Conservation (phyloP, 768 basidiomycete genomes). For the Hygrocybe coccinea region DNA sequence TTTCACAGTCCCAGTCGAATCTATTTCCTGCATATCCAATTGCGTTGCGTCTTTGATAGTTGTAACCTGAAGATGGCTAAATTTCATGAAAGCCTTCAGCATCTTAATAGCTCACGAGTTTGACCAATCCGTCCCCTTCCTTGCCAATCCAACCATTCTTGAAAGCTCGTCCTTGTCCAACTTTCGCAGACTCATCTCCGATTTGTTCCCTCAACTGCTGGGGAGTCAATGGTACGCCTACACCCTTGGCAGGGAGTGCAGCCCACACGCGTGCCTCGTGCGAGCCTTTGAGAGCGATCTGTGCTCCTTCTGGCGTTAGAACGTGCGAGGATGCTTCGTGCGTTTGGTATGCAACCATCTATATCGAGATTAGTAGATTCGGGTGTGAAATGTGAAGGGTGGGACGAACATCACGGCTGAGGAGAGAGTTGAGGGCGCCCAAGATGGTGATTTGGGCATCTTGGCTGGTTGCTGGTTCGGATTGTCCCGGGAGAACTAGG, state of each 20-base stretch:
- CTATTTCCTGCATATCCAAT: constrained; percentile 67
- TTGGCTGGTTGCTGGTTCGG: constrained; percentile 51
- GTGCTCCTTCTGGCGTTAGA: constrained; percentile 77
- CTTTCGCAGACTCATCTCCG: constrained; percentile 84
- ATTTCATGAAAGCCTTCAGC: constrained; percentile 3
- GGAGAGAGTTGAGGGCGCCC: constrained; percentile 86
- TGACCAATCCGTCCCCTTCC: constrained; percentile 81
- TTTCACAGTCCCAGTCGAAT: constrained; percentile 63
- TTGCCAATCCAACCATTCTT: constrained; percentile 96
- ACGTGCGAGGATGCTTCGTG: constrained; percentile 71
- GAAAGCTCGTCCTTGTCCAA: constrained; percentile 94
- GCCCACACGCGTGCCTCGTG: constrained; percentile 96
- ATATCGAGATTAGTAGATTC: constrained; percentile 6
- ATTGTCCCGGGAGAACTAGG: constrained; percentile 61
- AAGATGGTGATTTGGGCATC: constrained; percentile 82
- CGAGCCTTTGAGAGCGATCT: constrained; percentile 77
- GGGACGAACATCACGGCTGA: constrained; percentile 72
- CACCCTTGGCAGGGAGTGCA: constrained; percentile 67
- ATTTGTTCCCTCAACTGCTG: constrained; percentile 68
- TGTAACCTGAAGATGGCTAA: constrained; percentile 41
- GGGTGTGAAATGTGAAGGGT: constrained; percentile 12
- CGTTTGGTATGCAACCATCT: constrained; percentile 83
- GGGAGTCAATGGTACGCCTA: constrained; percentile 59
- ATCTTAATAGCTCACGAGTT: constrained; percentile 58
- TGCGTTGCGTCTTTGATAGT: constrained; percentile 72